A percentile compares a stretch with the other conserved stretches of the same genome.
Conservation (phyloP, 208 protist species). For the Endotrypanum monterogeii region DNA sequence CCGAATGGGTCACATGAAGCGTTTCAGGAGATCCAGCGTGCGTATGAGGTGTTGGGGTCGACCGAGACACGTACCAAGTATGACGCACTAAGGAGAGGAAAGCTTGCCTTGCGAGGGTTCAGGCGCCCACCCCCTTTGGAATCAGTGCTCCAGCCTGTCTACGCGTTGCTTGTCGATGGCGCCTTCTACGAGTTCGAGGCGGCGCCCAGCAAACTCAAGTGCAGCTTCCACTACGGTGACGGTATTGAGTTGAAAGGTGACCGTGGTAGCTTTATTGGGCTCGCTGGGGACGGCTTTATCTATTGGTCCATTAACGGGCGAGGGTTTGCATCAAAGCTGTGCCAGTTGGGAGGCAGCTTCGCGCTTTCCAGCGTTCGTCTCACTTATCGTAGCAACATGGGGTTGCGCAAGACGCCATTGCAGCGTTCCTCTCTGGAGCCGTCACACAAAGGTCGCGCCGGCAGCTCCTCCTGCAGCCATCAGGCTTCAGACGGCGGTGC, state of each 20-base stretch:
- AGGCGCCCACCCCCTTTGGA: conserved; percentile 51
- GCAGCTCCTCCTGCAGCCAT: not conserved
- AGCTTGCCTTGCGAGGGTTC: conserved; percentile 42
- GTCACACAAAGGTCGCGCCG: not conserved
- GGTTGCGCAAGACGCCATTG: conserved; percentile 18
- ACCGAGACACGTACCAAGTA: conserved; percentile 92
- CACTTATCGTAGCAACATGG: conserved; percentile 57
- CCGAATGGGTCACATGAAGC: conserved; percentile 58
- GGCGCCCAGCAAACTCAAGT: conserved; percentile 53
- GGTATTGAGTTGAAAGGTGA: conserved; percentile 61
- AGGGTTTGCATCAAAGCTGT: conserved; percentile 65
- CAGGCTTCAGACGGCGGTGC: not conserved
- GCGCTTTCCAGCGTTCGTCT: conserved; percentile 55
- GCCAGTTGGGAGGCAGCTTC: conserved; percentile 61
- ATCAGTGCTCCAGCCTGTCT: conserved; percentile 41
- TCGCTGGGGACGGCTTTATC: conserved; percentile 68
- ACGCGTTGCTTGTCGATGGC: conserved; percentile 64
- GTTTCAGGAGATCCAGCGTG: conserved; percentile 90
- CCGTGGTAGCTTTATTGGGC: conserved; percentile 73
- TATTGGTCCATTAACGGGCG: conserved; percentile 75
- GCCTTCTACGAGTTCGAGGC: conserved; percentile 83
- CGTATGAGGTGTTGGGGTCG: conserved; percentile 97
- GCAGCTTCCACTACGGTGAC: conserved; percentile 76
- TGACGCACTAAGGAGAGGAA: conserved; percentile 68
- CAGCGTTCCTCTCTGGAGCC: conserved; percentile 14